Evolutionary conservation across 768 basidiomycete genomes (phyloP).

Genomic region (Leccinum longicurvipes): DNA sequence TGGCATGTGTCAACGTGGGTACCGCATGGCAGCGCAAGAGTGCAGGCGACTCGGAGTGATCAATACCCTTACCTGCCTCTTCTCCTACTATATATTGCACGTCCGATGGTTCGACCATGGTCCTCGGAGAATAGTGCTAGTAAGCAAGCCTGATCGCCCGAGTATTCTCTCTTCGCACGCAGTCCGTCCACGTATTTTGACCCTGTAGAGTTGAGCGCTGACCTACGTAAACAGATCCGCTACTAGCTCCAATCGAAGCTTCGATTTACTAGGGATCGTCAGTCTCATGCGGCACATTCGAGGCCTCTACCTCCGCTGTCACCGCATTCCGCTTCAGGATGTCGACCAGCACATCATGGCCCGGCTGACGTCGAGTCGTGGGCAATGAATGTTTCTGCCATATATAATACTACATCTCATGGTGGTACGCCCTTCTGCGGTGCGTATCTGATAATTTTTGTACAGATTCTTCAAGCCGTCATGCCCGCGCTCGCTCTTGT

Average conservation of each 20-base stretch:
- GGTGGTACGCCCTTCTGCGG: not conserved
- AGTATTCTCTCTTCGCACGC: no score
- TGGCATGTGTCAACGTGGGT: conserved; percentile 60
- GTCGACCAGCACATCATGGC: conserved; percentile 92
- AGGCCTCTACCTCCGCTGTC: conserved; percentile 78
- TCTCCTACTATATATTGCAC: no score
- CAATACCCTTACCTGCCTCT: no score
- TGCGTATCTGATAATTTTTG: not conserved
- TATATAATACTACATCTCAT: conserved; percentile 75
- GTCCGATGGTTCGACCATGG: no score
- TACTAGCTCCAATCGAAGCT: conserved; percentile 87
- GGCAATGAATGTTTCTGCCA: conserved; percentile 76
- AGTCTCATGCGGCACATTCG: conserved; percentile 87
- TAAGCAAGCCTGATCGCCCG: no score
- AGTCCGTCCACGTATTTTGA: no score
- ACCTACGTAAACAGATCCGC: conserved; percentile 56
- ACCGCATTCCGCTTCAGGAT: conserved; percentile 61
- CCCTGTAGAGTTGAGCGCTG: not conserved
- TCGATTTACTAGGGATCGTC: conserved; percentile 75
- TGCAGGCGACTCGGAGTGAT: no score
- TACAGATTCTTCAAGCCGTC: conserved; percentile 65
- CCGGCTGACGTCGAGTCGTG: conserved; percentile 89
- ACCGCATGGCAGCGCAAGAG: no score
- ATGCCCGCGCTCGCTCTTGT: conserved; percentile 93
- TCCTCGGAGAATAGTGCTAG: no score